Conservation (phyloP, 139 green algal genomes). For the Asterochloris erici region DNA sequence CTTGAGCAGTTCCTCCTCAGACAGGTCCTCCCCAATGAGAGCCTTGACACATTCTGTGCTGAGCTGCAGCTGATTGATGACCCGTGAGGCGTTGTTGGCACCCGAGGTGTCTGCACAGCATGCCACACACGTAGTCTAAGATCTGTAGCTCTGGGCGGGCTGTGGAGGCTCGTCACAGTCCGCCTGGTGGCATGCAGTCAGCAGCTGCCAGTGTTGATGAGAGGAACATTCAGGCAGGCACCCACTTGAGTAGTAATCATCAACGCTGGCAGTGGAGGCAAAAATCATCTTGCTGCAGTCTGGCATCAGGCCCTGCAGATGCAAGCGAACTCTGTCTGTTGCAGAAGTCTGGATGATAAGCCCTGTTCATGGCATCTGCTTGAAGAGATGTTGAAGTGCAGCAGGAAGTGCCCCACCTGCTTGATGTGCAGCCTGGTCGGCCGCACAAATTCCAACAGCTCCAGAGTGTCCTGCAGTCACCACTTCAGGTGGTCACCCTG, state of each 20-base stretch:
- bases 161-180: too few species aligned
- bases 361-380: too few species aligned
- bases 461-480: conserved; percentile 13
- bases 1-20: conserved; percentile 21
- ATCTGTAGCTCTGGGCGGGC: too few species aligned
- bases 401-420: background rate
- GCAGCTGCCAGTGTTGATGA: too few species aligned
- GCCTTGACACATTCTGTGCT: conserved; percentile 16
- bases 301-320: conserved; percentile 9
- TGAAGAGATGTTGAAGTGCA: too few species aligned
- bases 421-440: conserved; percentile 14
- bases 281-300: conserved; percentile 20
- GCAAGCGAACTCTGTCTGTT: too few species aligned
- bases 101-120: background rate
- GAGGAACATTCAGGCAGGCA: background rate
- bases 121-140: background rate
- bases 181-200: too few species aligned
- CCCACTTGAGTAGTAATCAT: background rate
- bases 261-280: background rate
- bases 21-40: conserved; percentile 13
- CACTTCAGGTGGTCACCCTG: background rate
- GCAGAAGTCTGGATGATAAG: too few species aligned
- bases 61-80: conserved; percentile 12
- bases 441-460: conserved; percentile 19
- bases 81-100: background rate